Evolutionary conservation across 2,329 filamentous ascomycete genomes (phyloP), one percentile per base, ranked within the genome.

Genomic region (Coniochaeta pulveracea): DNA sequence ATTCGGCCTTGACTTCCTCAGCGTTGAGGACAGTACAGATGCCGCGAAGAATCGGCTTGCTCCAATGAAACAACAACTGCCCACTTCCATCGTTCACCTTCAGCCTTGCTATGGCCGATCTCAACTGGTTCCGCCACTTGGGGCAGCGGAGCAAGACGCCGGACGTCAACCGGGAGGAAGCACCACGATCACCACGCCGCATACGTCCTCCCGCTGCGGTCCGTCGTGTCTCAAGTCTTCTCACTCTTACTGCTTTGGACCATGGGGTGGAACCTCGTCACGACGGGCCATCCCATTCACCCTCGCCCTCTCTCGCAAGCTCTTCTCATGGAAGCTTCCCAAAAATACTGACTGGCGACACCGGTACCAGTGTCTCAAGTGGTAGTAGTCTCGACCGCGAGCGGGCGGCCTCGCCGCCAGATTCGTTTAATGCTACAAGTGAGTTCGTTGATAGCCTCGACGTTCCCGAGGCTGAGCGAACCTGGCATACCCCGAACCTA

Each of bases 401-500:
- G 14, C 11, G 21, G 18, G 5, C 30, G 3, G 4, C 12, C 7
- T 31, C 28, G n/a, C 21, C n/a, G n/a, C n/a, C n/a, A n/a, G n/a
- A n/a, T n/a, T n/a, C n/a, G n/a, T n/a, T n/a, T n/a, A n/a, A n/a
- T n/a, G n/a, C n/a, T n/a, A n/a, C n/a, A n/a, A n/a, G n/a, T n/a
- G n/a, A n/a, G n/a, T n/a, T n/a, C n/a, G 9, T 24, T n/a, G 22
- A 24, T 24, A n/a, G n/a, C 8, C n/a, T 21, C 12, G 18, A 24
- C 8, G 10, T 33, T 22, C 30, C 19, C 30, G 30, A 33, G 14
- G 19, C 19, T 3, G 30, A 33, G 10, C 19, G 43, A 14, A 38
- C 47, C 3, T 58, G 56, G 49, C 52, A 61, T 32, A 59, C 54
- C n/a, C 62, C 62, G 6, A 60, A 54, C 6, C 34, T 64, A 22